Evolutionary conservation across 345 rosid species (phyloP).

Genomic region (Populus simonii): DNA sequence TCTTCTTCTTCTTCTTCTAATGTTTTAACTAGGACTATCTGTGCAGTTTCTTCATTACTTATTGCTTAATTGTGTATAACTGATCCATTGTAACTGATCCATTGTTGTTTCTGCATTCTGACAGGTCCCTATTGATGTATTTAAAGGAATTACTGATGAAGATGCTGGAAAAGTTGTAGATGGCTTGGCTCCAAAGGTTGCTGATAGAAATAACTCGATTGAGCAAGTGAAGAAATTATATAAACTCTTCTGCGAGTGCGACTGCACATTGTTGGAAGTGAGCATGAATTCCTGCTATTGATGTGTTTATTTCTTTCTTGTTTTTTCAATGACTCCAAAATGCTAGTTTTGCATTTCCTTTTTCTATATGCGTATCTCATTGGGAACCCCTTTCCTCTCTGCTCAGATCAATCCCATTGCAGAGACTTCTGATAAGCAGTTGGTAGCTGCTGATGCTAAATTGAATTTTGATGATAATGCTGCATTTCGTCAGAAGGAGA

Average conservation of each 20-base stretch:
- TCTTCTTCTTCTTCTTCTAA: neutral
- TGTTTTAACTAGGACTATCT: slow-evolving; percentile 7
- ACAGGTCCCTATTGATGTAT: slow-evolving; percentile 93
- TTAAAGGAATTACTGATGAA: slow-evolving; percentile 87
- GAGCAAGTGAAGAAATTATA: slow-evolving; percentile 98
- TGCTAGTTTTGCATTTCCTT: neutral
- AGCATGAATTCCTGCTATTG: slow-evolving; percentile 23
- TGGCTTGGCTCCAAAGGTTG: slow-evolving; percentile 81
- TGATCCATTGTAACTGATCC: slow-evolving; percentile 13
- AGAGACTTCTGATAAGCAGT: slow-evolving; percentile 73
- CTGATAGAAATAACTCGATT: slow-evolving; percentile 75
- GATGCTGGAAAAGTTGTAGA: slow-evolving; percentile 98
- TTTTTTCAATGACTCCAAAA: neutral
- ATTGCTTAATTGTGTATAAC: slow-evolving; percentile 8
- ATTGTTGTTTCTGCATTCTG: slow-evolving; percentile 10
- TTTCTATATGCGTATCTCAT: slow-evolving; percentile 12
- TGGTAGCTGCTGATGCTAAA: slow-evolving; percentile 99
- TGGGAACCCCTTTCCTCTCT: neutral
- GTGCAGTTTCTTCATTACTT: slow-evolving; percentile 9
- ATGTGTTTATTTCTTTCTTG: neutral
- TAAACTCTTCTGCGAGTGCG: slow-evolving; percentile 70
- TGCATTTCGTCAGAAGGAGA: slow-evolving; percentile 81
- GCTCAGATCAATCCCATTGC: slow-evolving; percentile 94
- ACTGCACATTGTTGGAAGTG: slow-evolving; percentile 97
- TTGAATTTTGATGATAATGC: slow-evolving; percentile 99